These are phyloP conservation scores for Coniochaeta sp. DNA, from an alignment of 2,329 filamentous ascomycete genomes.

Conservation along the genomic window DNA sequence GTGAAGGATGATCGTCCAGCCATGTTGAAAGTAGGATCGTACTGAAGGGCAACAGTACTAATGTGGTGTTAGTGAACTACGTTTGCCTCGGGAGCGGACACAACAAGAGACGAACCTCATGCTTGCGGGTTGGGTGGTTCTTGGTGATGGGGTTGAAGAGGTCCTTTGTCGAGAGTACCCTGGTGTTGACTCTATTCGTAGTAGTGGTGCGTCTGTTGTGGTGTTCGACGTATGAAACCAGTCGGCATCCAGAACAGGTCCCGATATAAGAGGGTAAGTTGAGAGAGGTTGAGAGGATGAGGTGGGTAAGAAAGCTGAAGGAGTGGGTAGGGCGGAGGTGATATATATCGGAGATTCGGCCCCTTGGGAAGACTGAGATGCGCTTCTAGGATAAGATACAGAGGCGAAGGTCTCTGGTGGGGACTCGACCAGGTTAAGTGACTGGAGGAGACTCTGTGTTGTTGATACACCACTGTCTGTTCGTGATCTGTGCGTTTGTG, in stretches of 20 bases:
- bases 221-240: constrained; percentile 20
- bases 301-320: constrained; percentile 10
- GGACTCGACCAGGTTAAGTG: constrained; percentile 14
- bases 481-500: constrained; percentile 18
- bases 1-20: constrained; percentile 41
- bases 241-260: constrained; percentile 17
- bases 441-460: constrained; percentile 15
- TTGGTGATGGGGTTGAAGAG: constrained; percentile 11
- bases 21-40: constrained; percentile 45
- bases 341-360: constrained; percentile 15
- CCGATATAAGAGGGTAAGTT: constrained; percentile 19
- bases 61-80: constrained; percentile 6
- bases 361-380: constrained; percentile 12
- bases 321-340: constrained; percentile 14
- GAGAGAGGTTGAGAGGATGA: constrained; percentile 12
- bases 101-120: constrained; percentile 19
- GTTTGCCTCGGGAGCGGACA: background rate
- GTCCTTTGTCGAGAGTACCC: constrained; percentile 16
- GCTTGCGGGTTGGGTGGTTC: constrained; percentile 15
- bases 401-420: constrained; percentile 10
- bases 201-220: constrained; percentile 17
- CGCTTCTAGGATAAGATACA: constrained; percentile 13
- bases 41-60: constrained; percentile 42
- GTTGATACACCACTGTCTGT: constrained; percentile 14
- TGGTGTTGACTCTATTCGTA: constrained; percentile 21